phyloP scores from a whole-genome alignment of 768 basidiomycete genomes.

The Lyophyllum atratum region DNA sequence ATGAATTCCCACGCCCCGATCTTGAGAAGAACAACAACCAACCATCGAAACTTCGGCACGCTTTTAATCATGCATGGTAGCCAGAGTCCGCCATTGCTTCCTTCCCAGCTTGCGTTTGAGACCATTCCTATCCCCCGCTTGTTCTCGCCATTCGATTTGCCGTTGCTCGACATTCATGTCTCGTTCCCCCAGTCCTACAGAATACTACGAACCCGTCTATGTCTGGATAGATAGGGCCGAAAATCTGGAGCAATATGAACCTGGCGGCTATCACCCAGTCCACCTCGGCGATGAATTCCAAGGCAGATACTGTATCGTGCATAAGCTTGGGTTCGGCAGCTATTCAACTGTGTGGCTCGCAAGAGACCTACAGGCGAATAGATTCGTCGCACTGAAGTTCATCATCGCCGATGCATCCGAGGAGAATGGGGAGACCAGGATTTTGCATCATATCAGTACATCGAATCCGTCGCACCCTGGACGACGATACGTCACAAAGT shows the following conservation, averaged over 20 bases:
- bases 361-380: conserved; percentile 34
- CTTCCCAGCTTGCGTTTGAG: too few species aligned
- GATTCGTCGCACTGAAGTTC: conserved; percentile 54
- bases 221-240: conserved; percentile 1
- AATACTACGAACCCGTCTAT: neutral
- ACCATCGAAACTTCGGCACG: too few species aligned
- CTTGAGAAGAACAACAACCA: too few species aligned
- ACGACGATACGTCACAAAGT: conserved; percentile 51
- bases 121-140: too few species aligned
- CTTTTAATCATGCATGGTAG: too few species aligned
- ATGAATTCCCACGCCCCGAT: too few species aligned
- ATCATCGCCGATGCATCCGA: conserved; percentile 46
- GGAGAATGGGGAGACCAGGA: neutral
- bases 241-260: conserved; percentile 27
- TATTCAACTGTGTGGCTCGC: conserved; percentile 51
- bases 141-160: too few species aligned
- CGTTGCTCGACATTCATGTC: neutral
- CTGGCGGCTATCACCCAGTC: conserved; percentile 37
- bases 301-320: conserved; percentile 49
- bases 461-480: conserved; percentile 21
- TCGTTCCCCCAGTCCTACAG: neutral
- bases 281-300: conserved; percentile 41
- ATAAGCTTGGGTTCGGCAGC: conserved; percentile 57
- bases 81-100: too few species aligned
- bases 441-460: neutral